Evolutionary conservation across 2,329 filamentous ascomycete species (phyloP), one percentile per base, ranked within the genome.

Genomic region (Shiraia sp.): DNA sequence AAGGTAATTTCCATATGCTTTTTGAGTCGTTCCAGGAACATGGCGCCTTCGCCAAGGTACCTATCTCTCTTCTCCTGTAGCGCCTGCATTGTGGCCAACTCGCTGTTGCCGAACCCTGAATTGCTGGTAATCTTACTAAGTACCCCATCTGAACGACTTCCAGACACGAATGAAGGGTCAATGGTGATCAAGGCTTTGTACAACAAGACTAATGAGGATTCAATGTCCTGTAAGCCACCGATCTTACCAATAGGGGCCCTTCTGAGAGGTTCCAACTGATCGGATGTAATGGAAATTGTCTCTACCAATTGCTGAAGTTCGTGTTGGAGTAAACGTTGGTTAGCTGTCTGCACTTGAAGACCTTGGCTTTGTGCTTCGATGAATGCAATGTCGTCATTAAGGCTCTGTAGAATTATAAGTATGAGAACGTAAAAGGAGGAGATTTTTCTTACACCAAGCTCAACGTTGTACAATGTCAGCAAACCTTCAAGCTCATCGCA

Each of bases 341-440:
- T 99, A 28, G 93, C 90, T 14, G 92, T 92, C 70, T 97, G 93
- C 6, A 99, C 92, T 62, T 99, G 93, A 32, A 99, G 75, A 75
- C 93, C 93, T 72, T 99, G 92, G 6, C 90, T 91, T 70, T 99
- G 93, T 2, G 93, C 90, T 73, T 99, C 93, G 52, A 99, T 97
- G 65, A 95, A 97, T 3, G 90, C 86, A 57, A 99, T 95, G 59
- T 99, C 93, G 35, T 97, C 92, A 42, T 91, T 90, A 22, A 99
- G 78, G 34, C 91, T 97, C 87, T 95, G 61, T 17, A 46, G 6
- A 14, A 68, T 48, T 70, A 65, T 51, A 49, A 23, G 19, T 16
- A 14, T 26, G 26, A 7, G 41, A 13, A 72, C 5, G 4, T 6
- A 2, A 36, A n/a, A 16, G 15, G 2, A 40, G 13, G 12, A 10